A percentile compares a stretch with the other conserved stretches of the same genome.
Conservation (phyloP, 2,329 filamentous ascomycete genomes). For the Chalara sp. region DNA sequence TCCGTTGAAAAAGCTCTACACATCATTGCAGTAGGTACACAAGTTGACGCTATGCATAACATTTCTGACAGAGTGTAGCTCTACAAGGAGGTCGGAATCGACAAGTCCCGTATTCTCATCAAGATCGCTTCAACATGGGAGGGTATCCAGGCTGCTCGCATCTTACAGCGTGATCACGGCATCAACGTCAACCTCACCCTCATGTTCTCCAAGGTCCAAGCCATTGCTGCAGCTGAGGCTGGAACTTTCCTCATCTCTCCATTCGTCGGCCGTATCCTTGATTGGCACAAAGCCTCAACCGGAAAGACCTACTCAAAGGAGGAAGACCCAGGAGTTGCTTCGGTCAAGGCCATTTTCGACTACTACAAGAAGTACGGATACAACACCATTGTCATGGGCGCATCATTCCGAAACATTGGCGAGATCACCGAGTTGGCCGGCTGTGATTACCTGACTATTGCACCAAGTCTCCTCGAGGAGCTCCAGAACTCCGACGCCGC, state of each 20-base stretch:
- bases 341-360: conserved; percentile 92
- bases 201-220: conserved; percentile 94
- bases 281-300: conserved; percentile 96
- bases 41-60: background rate
- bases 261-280: conserved; percentile 97
- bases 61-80: conserved; percentile 49
- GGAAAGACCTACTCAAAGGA: conserved; percentile 89
- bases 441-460: conserved; percentile 98
- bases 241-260: conserved; percentile 96
- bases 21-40: conserved; percentile 84
- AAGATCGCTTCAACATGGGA: conserved; percentile 99
- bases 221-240: conserved; percentile 92
- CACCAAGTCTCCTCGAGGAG: conserved; percentile 89
- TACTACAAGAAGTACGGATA: conserved; percentile 99
- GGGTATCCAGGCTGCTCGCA: conserved; percentile 97
- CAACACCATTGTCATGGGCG: conserved; percentile 99
- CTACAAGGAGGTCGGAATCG: conserved; percentile 86
- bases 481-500: conserved; percentile 75
- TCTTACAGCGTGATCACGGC: conserved; percentile 89
- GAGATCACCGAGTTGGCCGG: conserved; percentile 98
- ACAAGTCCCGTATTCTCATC: conserved; percentile 93
- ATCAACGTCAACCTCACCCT: conserved; percentile 99
- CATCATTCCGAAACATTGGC: conserved; percentile 91
- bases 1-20: conserved; percentile 93
- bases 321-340: conserved; percentile 94